A percentile compares a stretch with the other conserved stretches of the same genome.
These are phyloP conservation scores for Hibiscus tridactylites DNA, from an alignment of 345 rosid species.

Conservation along the genomic window DNA sequence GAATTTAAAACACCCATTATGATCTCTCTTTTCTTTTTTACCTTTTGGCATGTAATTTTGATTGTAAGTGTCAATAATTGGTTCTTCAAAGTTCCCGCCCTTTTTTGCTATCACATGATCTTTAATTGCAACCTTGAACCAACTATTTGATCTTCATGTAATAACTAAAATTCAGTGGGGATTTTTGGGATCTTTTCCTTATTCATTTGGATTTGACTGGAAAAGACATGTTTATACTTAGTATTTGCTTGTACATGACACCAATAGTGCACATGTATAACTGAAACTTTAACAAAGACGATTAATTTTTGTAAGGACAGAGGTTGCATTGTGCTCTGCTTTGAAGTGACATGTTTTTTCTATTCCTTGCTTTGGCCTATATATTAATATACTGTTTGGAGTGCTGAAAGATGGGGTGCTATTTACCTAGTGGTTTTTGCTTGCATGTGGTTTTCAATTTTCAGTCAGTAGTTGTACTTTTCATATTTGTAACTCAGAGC, in stretches of 20 bases:
- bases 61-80: neutral
- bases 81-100: neutral
- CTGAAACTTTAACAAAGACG: no score
- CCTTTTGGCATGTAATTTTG: neutral
- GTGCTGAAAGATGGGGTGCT: neutral
- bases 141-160: neutral
- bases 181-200: neutral
- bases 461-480: neutral
- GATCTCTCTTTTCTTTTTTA: neutral
- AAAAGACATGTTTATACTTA: neutral
- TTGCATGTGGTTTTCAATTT: neutral
- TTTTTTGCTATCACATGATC: neutral
- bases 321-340: neutral
- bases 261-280: neutral
- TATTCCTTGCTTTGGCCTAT: no score
- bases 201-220: neutral
- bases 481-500: neutral
- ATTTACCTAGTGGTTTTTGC: neutral
- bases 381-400: slow-evolving; percentile 26
- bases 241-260: neutral
- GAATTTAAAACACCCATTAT: neutral
- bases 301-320: no score
- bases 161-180: neutral
- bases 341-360: no score
- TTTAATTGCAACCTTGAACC: neutral